Evolutionary conservation across 352 stramenopile genomes (phyloP), one percentile per base, ranked within the genome.

Genomic region (Globisporangium polare): DNA sequence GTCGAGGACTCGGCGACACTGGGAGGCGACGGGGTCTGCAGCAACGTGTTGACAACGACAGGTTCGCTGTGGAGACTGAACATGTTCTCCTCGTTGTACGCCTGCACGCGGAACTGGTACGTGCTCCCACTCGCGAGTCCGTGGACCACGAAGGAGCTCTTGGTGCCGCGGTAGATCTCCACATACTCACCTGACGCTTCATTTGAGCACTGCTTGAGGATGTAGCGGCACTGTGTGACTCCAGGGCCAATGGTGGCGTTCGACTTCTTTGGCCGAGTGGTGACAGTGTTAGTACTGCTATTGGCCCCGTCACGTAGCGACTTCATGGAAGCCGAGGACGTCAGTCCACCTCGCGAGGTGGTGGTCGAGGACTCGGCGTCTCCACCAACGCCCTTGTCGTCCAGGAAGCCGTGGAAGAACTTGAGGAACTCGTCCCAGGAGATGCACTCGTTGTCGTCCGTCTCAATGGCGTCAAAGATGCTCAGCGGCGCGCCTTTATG

Each of bases 101-200:
- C 80, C 60, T 95, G 84, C 13, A 97, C 86, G 7, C 89, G 83
- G 49, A 96, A 97, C 60, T 95, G 86, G 72, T 96, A 96, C n/a
- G 85, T 89, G 17, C 71, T 86, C 20, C 81, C 87, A 18, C 86
- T 89, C 20, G 84, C 72, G 5, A 97, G 83, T 1, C 86, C 86
- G 39, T 93, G 82, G 0, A 97, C 75, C 5, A 88, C 81, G 42
- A 92, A 93, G 7, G 72, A 69, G 20, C 78, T 65, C 52, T 89
- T 78, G 10, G 75, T 66, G 47, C 86, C 88, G 20, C 81, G 73
- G 60, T 96, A 94, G 50, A 96, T 89, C 67, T 96, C 83, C 17
- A 95, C 77, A 49, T 95, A 97, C 58, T 92, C 78, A 26, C 87
- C 85, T 24, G 75, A 67, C 24, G 75, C 75, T 61, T 97, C 86